Conservation (phyloP, 257 asterid species). For the Solanum dulcamara region DNA sequence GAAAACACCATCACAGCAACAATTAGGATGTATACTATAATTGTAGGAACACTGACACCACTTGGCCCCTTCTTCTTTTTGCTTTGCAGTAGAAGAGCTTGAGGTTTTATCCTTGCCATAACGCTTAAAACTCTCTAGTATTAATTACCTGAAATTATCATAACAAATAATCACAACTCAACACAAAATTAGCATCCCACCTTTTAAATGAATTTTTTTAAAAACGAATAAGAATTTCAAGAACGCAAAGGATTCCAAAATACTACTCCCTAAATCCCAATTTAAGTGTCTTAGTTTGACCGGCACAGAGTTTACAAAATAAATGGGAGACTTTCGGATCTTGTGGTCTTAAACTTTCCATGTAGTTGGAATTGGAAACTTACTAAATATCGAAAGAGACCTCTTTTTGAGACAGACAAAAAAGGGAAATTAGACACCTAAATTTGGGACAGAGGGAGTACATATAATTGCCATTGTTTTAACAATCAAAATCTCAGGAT, state of each 20-base stretch:
- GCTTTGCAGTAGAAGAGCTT: slow-evolving; percentile 42
- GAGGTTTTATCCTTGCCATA: slow-evolving; percentile 52
- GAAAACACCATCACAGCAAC: slow-evolving; percentile 25
- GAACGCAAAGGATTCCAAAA: not conserved
- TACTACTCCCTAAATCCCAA: not conserved
- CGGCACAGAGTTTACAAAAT: not conserved
- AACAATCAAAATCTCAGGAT: not conserved
- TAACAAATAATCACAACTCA: not conserved
- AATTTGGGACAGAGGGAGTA: no score
- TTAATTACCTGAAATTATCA: slow-evolving; percentile 15
- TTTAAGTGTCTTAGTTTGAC: not conserved
- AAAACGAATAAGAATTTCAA: not conserved
- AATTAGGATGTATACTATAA: slow-evolving; percentile 15
- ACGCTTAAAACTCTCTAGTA: not conserved
- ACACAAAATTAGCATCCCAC: not conserved
- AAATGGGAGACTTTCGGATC: no score
- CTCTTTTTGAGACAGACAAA: no score
- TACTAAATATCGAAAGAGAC: no score
- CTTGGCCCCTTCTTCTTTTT: slow-evolving; percentile 40
- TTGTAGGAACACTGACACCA: slow-evolving; percentile 19
- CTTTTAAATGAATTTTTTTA: not conserved
- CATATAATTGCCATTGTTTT: not conserved
- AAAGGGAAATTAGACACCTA: no score
- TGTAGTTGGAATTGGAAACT: no score
- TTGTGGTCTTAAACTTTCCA: no score